phyloP scores from a whole-genome alignment of 2,329 filamentous ascomycete genomes.

The Madurella fahalii region DNA sequence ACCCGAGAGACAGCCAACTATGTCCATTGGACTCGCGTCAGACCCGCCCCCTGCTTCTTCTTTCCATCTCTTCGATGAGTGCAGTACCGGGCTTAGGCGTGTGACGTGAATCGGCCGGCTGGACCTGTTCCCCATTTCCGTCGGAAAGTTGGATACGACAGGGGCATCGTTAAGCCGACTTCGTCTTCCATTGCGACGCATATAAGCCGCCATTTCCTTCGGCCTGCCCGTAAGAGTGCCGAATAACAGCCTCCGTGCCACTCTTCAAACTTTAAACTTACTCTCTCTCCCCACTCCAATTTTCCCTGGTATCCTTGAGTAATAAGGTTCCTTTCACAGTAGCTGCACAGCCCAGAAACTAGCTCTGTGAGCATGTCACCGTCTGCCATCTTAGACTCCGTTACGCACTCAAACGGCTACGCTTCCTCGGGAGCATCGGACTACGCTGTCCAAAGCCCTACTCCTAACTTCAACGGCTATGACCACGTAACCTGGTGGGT shows the following conservation, averaged over 20 bases:
- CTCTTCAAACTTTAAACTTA: background rate
- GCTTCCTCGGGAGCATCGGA: constrained; percentile 45
- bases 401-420: constrained; percentile 42
- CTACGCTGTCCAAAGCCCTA: constrained; percentile 48
- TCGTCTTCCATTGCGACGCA: background rate
- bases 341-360: background rate
- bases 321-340: background rate
- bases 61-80: background rate
- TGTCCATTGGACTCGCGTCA: background rate
- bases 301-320: background rate
- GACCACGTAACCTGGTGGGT: constrained; percentile 96
- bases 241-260: background rate
- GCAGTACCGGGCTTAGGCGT: background rate
- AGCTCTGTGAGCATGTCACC: constrained; percentile 51
- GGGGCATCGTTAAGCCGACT: constrained; percentile 21
- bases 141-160: constrained; percentile 6
- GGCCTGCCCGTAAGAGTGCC: background rate
- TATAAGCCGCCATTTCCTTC: constrained; percentile 13
- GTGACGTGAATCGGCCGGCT: constrained; percentile 13
- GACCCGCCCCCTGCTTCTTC: background rate
- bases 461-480: constrained; percentile 70
- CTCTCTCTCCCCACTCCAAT: background rate
- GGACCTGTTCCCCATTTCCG: constrained; percentile 2
- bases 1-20: background rate
- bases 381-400: constrained; percentile 52